Conservation (phyloP, 192 early-diverging fungal genomes). For the Jimgerdemannia flammicorona region DNA sequence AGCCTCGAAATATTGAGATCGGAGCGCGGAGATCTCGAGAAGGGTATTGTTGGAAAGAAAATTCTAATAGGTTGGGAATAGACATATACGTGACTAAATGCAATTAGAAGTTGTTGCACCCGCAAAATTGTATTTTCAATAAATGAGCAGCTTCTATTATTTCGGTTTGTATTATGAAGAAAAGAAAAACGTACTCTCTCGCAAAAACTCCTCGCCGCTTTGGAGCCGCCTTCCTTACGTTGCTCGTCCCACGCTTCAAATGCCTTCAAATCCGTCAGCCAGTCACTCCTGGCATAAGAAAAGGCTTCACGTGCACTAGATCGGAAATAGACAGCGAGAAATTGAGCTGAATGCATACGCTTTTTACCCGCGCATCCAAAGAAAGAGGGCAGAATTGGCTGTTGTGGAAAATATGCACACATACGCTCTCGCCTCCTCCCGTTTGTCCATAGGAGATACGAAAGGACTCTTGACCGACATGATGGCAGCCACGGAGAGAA, state of each 20-base stretch:
- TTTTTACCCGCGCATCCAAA: no score
- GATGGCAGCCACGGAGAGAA: conserved; percentile 63
- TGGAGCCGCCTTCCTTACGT: conserved; percentile 20
- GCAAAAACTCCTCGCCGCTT: conserved; percentile 27
- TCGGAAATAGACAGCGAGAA: neutral
- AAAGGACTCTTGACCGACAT: conserved; percentile 58
- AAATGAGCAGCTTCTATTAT: no score
- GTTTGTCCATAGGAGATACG: conserved; percentile 35
- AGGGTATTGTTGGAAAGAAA: conserved; percentile 63
- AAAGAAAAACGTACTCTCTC: conserved; percentile 22
- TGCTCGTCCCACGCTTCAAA: conserved; percentile 41
- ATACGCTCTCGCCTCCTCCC: conserved; percentile 50
- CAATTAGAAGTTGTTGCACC: conserved; percentile 11
- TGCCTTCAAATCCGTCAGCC: conserved; percentile 57
- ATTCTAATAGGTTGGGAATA: conserved; percentile 34
- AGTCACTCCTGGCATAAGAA: conserved; percentile 53
- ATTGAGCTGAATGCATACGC: no score
- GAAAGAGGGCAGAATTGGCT: no score
- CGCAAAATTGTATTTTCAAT: no score
- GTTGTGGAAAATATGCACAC: neutral
- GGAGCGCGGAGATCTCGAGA: conserved; percentile 53
- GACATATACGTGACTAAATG: neutral
- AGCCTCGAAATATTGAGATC: conserved; percentile 56
- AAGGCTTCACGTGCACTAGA: conserved; percentile 39
- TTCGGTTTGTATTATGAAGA: no score